Base-by-base conservation (phyloP, 306 rosid genomes). In the Oemleria cerasiformis region DNA sequence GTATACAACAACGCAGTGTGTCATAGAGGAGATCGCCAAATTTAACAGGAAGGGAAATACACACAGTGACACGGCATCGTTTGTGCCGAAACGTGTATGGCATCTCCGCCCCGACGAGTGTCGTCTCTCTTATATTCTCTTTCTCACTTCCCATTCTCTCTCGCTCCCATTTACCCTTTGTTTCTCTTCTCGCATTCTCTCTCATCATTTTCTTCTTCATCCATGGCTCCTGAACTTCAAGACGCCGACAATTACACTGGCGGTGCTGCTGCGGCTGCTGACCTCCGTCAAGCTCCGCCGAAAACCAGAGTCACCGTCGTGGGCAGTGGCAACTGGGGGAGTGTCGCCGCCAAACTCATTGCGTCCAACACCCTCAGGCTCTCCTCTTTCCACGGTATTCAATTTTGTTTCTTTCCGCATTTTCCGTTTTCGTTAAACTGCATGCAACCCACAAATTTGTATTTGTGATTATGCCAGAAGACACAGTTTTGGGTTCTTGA, bases 321-420 rank as follows among this genome's bases (percentile, higher is more conserved):
- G 49, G 99, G 99, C 8, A 94, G 99, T 54, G 99, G 97, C 54
- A 91, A 91, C 51, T 94, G 97, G 97, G 99, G 99, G 13, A 89
- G 95, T 72, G 97, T 94, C 36, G 97, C 99, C 1, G 79, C 95
- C 45, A 91, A 85, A 85, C 97, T 94, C 81, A 85, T 91, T 79
- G 99, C 99, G 45, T 89, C 91, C 42, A 91, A 94, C 76, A 79
- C 99, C 54, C 73, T 84, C 73, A 67, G 54, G 23, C 88, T 84
- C 34, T 41, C 68, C 63, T 79, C 88, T 40, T 94, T 91, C 75
- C 83, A 94, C 63, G 99, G 99, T 94, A 81, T 23, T 23, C 13
- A 30, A 40, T 77, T 25, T 41, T 2, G 2, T 47, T 40, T 7
- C 16, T 66, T n/a, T n/a, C 21, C 50, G 39, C 61, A 42, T 34